Evolutionary conservation across 768 basidiomycete species (phyloP).

Genomic region (Cytidiella melzeri): DNA sequence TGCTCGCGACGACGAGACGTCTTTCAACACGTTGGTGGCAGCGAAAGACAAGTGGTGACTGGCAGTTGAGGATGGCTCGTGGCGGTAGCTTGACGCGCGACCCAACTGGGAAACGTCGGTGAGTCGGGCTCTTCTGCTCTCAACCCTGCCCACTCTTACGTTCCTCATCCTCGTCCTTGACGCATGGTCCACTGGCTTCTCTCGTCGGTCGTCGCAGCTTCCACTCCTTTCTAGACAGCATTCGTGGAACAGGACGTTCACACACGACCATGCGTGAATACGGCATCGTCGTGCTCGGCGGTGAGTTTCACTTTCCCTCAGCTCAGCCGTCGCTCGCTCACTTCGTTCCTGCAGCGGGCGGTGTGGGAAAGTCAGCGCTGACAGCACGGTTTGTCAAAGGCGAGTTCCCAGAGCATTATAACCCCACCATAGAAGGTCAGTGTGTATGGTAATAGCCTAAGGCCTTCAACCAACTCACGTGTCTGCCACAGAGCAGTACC

Average conservation of each 20-base stretch:
- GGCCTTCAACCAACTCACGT: background rate
- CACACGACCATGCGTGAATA: constrained; percentile 52
- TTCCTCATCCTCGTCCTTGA: background rate
- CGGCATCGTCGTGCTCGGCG: constrained; percentile 77
- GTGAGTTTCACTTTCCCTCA: constrained; percentile 32
- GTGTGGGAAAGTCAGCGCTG: constrained; percentile 84
- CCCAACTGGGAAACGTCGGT: constrained; percentile 8
- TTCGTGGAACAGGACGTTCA: background rate
- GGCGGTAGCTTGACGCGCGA: constrained; percentile 6
- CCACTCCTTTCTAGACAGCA: background rate
- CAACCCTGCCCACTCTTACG: background rate
- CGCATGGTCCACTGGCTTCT: background rate
- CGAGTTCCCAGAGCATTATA: constrained; percentile 69
- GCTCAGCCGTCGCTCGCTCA: constrained; percentile 2
- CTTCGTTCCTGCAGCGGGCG: constrained; percentile 51
- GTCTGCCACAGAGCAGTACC: constrained; percentile 57
- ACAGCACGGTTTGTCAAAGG: constrained; percentile 75
- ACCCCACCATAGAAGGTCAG: constrained; percentile 80
- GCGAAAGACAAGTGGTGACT: too few relatives aligned
- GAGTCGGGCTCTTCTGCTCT: constrained; percentile 1
- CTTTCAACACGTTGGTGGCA: too few relatives aligned
- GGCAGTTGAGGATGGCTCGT: too few relatives aligned
- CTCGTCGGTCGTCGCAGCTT: constrained; percentile 9
- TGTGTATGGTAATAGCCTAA: background rate
- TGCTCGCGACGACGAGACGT: too few relatives aligned